Conservation (phyloP, 169 alveolate species). For the Cyclospora cayetanensis region DNA sequence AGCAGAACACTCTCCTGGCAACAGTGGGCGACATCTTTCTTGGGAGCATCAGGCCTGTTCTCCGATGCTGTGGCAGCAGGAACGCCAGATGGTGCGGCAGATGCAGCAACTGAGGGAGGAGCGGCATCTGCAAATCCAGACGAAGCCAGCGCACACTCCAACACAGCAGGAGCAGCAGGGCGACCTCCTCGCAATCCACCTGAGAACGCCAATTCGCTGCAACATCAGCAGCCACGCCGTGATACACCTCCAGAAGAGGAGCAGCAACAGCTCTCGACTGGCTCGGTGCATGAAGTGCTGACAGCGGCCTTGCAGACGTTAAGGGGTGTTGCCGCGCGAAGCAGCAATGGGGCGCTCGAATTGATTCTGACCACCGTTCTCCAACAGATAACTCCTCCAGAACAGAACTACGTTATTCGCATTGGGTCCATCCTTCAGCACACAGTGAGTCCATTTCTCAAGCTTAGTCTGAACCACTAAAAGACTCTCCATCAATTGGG, state of each 20-base stretch:
- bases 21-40: background rate
- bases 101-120: background rate
- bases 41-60: background rate
- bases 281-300: conserved; percentile 14
- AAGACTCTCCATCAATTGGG: background rate
- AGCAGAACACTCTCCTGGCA: background rate
- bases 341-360: conserved; percentile 19
- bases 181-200: too few relatives aligned
- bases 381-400: conserved; percentile 36
- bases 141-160: background rate
- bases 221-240: background rate
- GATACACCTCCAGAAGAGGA: too few relatives aligned
- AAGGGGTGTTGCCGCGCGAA: conserved; percentile 12
- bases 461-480: background rate
- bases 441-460: background rate
- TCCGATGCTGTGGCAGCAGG: background rate
- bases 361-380: conserved; percentile 18
- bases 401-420: conserved; percentile 6
- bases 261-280: background rate
- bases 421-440: conserved; percentile 25
- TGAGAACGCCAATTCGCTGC: background rate
- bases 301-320: conserved; percentile 14
- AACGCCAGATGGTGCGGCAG: background rate
- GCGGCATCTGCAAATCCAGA: background rate
- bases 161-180: background rate